phyloP scores from a whole-genome alignment of 805 yeast species.

The Maudiozyma bulderi region DNA sequence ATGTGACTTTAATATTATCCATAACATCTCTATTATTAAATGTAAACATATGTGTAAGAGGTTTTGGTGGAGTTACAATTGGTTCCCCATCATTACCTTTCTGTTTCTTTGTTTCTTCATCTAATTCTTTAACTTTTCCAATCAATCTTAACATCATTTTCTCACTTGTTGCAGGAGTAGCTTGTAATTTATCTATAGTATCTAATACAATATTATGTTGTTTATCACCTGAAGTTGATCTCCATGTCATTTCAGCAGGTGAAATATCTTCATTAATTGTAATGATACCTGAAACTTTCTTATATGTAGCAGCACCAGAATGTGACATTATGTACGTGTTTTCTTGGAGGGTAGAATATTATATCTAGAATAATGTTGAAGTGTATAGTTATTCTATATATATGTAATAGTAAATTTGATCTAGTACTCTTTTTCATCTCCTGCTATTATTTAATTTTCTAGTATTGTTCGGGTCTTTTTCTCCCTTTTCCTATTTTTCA shows the following conservation, averaged over 20 bases:
- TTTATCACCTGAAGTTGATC: slow-evolving; percentile 42
- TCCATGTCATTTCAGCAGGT: slow-evolving; percentile 51
- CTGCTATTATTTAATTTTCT: no score
- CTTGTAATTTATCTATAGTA: slow-evolving; percentile 46
- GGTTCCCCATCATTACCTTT: slow-evolving; percentile 26
- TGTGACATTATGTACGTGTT: slow-evolving; percentile 28
- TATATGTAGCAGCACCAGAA: slow-evolving; percentile 46
- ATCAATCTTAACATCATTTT: slow-evolving; percentile 57
- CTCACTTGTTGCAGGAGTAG: slow-evolving; percentile 56
- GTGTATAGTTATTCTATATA: not conserved
- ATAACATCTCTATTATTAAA: slow-evolving; percentile 67
- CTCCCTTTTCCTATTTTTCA: no score
- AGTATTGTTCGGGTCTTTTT: no score
- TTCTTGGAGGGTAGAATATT: not conserved
- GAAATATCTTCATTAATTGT: slow-evolving; percentile 45
- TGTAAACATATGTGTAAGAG: slow-evolving; percentile 39
- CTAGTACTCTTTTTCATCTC: no score
- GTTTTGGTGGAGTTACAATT: slow-evolving; percentile 6
- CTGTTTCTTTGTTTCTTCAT: slow-evolving; percentile 11
- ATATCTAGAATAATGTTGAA: not conserved
- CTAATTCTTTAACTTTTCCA: slow-evolving; percentile 30
- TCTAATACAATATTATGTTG: slow-evolving; percentile 34
- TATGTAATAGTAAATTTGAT: no score
- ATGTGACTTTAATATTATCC: slow-evolving; percentile 59
- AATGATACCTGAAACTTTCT: slow-evolving; percentile 48